Evolutionary conservation across 768 basidiomycete species (phyloP).

Genomic region (Lanmaoa rubissima): DNA sequence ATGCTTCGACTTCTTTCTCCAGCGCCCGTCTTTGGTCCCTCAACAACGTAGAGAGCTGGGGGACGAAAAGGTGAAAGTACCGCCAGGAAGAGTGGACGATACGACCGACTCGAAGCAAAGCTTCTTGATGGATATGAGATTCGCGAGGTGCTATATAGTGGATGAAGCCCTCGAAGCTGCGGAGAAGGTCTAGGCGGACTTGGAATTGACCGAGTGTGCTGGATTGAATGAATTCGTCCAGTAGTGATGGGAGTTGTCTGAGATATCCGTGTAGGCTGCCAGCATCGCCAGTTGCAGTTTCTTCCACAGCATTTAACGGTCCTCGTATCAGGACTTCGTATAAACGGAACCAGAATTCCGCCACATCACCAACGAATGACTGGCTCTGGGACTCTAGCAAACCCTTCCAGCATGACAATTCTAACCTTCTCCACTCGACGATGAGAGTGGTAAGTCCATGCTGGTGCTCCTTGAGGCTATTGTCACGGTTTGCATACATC

Average conservation of each 20-base stretch:
- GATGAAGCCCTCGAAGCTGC: constrained; percentile 61
- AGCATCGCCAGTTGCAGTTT: constrained; percentile 32
- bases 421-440: constrained; percentile 87
- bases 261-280: constrained; percentile 52
- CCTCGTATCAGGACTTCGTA: constrained; percentile 79
- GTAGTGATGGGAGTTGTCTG: constrained; percentile 63
- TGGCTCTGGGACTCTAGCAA: constrained; percentile 71
- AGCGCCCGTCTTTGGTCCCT: constrained; percentile 52
- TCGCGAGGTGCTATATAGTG: constrained; percentile 35
- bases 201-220: constrained; percentile 85
- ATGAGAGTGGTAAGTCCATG: constrained; percentile 67
- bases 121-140: constrained; percentile 24
- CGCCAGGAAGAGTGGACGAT: constrained; percentile 59
- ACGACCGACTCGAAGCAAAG: constrained; percentile 49
- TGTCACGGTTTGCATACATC: constrained; percentile 89
- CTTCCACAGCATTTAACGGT: constrained; percentile 45
- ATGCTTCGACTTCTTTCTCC: constrained; percentile 78
- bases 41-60: constrained; percentile 48
- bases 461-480: constrained; percentile 69
- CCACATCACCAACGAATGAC: constrained; percentile 41
- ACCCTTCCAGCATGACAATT: constrained; percentile 82
- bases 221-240: constrained; percentile 74
- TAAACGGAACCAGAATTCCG: constrained; percentile 89
- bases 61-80: constrained; percentile 64
- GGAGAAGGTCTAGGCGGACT: constrained; percentile 62